Conservation (phyloP, 768 basidiomycete genomes). For the Suillus clintonianus region DNA sequence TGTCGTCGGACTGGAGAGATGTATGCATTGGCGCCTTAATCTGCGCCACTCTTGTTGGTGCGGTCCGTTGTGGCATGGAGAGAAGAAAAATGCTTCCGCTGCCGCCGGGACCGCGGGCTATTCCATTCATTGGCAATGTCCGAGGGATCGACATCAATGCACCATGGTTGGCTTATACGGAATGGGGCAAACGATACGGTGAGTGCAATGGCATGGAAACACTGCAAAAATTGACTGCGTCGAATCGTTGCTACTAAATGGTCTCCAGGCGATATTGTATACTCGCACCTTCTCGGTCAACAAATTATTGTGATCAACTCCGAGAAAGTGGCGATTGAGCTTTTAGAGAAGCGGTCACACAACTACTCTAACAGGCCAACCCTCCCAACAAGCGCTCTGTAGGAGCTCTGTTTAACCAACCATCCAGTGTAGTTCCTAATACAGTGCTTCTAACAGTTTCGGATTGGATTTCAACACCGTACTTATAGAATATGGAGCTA, state of each 20-base stretch:
- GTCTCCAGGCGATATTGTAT: conserved; percentile 26
- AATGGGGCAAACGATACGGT: conserved; percentile 21
- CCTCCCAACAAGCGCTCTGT: conserved; percentile 24
- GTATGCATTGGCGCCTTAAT: conserved; percentile 14
- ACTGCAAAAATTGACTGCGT: neutral
- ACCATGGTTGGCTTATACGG: conserved; percentile 21
- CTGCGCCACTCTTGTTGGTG: conserved; percentile 8
- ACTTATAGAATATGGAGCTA: conserved; percentile 36
- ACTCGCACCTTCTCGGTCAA: conserved; percentile 22
- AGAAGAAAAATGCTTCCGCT: conserved; percentile 11
- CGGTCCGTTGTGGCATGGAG: conserved; percentile 2
- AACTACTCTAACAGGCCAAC: conserved; percentile 34
- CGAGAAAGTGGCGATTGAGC: conserved; percentile 21
- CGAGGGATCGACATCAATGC: conserved; percentile 11
- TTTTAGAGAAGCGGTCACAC: conserved; percentile 28
- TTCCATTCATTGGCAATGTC: conserved; percentile 23
- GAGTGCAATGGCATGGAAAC: neutral
- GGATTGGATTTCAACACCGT: conserved; percentile 36
- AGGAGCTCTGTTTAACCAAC: neutral
- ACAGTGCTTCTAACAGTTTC: conserved; percentile 13
- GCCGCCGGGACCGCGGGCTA: conserved; percentile 21
- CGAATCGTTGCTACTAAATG: neutral
- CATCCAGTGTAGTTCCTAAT: conserved; percentile 2
- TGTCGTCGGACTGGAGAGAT: conserved; percentile 10
- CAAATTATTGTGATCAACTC: conserved; percentile 30